Evolutionary conservation across 139 green algal species (phyloP), one percentile per base, ranked within the genome.

Genomic region (Tetraselmis chui): DNA sequence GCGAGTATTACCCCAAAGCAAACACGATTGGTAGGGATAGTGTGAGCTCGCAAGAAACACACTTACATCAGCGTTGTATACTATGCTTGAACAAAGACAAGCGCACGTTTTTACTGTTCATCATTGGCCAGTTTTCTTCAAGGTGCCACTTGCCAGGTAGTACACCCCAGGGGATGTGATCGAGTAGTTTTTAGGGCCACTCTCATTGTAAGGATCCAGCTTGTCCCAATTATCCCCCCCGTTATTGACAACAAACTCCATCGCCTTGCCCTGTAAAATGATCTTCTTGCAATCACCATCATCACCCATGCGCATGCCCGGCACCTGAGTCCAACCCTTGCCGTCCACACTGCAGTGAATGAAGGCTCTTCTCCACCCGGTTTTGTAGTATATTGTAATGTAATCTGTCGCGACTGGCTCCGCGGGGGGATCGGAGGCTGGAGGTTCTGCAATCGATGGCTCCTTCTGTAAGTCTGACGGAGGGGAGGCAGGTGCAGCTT

Each of bases 181-280:
- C 45, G 45, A 67, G 45, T 67, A 67, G 45, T 67, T 67, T 67
- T 67, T 67, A 18, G 45, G 45, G 45, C 45, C 45, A 18, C 45
- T 67, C 11, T 67, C 45, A 67, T 18, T 67, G 18, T 67, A 77
- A 18, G 74, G 74, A 29, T 77, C 74, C 23, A 28, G n/a, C 74
- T 30, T 77, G 74, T 77, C 74, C 74, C 74, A 77, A 25, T 77
- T 29, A 25, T 77, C 74, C 26, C 74, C 74, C 18, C 74, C 74
- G 74, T 77, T 77, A 25, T 77, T 77, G 74, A 77, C 26, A 22
- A 77, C 74, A 77, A 77, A 77, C 74, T 77, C 74, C 74, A 77
- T 29, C 23, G 23, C 28, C 5, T 23, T 77, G 74, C 74, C 74
- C 74, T 77, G 2, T 2, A 77, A 28, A 28, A 29, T 23, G 23